These are phyloP conservation scores for Linnemannia hyalina DNA, from an alignment of 192 early-diverging fungal genomes.

Conservation along the genomic window DNA sequence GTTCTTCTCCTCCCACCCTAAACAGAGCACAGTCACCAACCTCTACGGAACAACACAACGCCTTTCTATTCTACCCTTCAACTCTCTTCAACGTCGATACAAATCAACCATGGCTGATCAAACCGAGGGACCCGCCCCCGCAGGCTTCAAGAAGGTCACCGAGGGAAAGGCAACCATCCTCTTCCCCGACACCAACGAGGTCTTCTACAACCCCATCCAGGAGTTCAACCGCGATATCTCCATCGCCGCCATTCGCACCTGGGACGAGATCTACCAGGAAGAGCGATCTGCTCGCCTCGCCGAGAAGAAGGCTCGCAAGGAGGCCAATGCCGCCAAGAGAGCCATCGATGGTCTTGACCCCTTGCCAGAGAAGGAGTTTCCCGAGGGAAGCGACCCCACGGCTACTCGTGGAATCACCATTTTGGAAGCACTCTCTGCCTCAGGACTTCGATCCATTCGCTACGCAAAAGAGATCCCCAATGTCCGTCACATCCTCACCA, in stretches of 20 bases:
- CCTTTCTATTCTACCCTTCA: not conserved
- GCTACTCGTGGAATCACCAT: constrained; percentile 69
- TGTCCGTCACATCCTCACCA: constrained; percentile 85
- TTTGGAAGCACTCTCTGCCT: constrained; percentile 95
- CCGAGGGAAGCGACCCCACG: constrained; percentile 19
- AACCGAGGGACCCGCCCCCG: constrained; percentile 24
- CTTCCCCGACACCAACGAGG: constrained; percentile 88
- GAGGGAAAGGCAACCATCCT: constrained; percentile 88
- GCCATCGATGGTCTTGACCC: constrained; percentile 38
- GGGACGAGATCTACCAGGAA: constrained; percentile 83
- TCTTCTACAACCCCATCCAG: constrained; percentile 99
- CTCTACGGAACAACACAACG: not conserved
- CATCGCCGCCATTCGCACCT: constrained; percentile 94
- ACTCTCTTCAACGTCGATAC: not conserved
- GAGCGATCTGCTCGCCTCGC: constrained; percentile 69
- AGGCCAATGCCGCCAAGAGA: constrained; percentile 41
- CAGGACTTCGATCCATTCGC: constrained; percentile 94
- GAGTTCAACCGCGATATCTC: constrained; percentile 99
- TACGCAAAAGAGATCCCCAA: constrained; percentile 95
- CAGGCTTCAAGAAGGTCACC: constrained; percentile 72
- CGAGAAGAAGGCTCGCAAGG: constrained; percentile 62
- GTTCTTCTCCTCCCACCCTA: not conserved
- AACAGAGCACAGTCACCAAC: not conserved
- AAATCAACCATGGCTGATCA: constrained; percentile 34
- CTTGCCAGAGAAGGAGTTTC: constrained; percentile 38